Conservation (phyloP, 192 early-diverging fungal genomes). For the Mortierella claussenii region DNA sequence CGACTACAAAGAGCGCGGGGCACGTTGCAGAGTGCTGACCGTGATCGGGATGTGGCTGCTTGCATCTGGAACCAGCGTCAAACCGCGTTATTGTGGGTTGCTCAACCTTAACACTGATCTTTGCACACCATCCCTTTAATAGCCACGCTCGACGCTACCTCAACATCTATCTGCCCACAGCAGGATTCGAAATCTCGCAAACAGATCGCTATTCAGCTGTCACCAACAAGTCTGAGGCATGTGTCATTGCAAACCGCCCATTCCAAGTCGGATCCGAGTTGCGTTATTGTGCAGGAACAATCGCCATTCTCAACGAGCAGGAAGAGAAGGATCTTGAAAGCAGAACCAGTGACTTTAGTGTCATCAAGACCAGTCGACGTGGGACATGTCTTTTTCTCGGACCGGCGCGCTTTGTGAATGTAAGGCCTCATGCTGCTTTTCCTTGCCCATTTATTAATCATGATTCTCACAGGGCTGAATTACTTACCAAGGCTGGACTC, state of each 20-base stretch:
- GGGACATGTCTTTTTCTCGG: conserved; percentile 68
- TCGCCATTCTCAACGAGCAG: conserved; percentile 58
- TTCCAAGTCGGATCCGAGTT: conserved; percentile 62
- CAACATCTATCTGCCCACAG: conserved; percentile 60
- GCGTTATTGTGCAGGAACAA: conserved; percentile 60
- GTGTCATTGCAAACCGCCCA: conserved; percentile 61
- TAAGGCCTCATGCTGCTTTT: conserved; percentile 38
- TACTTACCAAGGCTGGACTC: no score
- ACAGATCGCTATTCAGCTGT: conserved; percentile 60
- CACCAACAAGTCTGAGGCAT: conserved; percentile 62
- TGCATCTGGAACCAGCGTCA: no score
- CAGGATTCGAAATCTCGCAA: conserved; percentile 66
- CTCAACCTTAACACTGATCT: no score
- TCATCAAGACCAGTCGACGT: conserved; percentile 55
- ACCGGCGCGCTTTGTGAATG: conserved; percentile 72
- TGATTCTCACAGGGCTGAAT: no score
- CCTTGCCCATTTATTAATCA: no score
- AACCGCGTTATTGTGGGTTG: no score
- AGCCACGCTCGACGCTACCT: conserved; percentile 53
- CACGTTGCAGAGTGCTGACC: no score
- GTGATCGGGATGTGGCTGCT: no score
- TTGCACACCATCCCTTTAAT: background rate
- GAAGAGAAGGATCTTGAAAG: conserved; percentile 63
- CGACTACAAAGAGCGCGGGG: no score
- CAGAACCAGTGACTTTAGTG: conserved; percentile 61